phyloP scores from a whole-genome alignment of 2,329 filamentous ascomycete species.

The Penicillium sp. region DNA sequence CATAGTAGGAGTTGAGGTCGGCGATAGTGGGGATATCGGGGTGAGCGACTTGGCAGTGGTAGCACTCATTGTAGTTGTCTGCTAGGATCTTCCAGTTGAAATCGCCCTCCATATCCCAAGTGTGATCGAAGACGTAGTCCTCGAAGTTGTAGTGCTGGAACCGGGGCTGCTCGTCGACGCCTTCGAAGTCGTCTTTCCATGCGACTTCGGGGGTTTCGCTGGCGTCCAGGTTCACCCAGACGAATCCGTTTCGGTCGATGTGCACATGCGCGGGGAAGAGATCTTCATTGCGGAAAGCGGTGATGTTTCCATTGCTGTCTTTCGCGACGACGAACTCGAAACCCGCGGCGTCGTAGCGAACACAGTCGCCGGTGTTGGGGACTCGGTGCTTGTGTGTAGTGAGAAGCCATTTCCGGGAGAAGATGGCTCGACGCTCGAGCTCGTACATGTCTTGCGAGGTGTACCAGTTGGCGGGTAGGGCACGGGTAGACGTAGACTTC shows the following conservation, averaged over 20 bases:
- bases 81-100: slow-evolving; percentile 56
- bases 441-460: slow-evolving; percentile 41
- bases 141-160: slow-evolving; percentile 45
- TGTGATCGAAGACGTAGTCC: slow-evolving; percentile 51
- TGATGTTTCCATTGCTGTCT: slow-evolving; percentile 46
- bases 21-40: slow-evolving; percentile 36
- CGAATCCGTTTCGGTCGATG: slow-evolving; percentile 47
- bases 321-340: slow-evolving; percentile 47
- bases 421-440: slow-evolving; percentile 50
- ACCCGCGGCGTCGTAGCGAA: slow-evolving; percentile 47
- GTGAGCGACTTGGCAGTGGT: slow-evolving; percentile 23
- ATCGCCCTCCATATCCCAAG: slow-evolving; percentile 50
- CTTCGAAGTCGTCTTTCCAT: slow-evolving; percentile 49
- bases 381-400: slow-evolving; percentile 40
- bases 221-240: slow-evolving; percentile 52
- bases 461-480: slow-evolving; percentile 48
- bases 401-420: slow-evolving; percentile 46
- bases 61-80: slow-evolving; percentile 55
- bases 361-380: slow-evolving; percentile 47
- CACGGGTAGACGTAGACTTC: slow-evolving; percentile 33
- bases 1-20: slow-evolving; percentile 49
- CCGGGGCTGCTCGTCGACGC: slow-evolving; percentile 42
- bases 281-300: slow-evolving; percentile 42
- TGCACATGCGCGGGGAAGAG: slow-evolving; percentile 49
- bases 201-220: slow-evolving; percentile 40